Base-by-base conservation (phyloP, 202 grass and related monocot genomes). In the Cymbopogon flexuosus region DNA sequence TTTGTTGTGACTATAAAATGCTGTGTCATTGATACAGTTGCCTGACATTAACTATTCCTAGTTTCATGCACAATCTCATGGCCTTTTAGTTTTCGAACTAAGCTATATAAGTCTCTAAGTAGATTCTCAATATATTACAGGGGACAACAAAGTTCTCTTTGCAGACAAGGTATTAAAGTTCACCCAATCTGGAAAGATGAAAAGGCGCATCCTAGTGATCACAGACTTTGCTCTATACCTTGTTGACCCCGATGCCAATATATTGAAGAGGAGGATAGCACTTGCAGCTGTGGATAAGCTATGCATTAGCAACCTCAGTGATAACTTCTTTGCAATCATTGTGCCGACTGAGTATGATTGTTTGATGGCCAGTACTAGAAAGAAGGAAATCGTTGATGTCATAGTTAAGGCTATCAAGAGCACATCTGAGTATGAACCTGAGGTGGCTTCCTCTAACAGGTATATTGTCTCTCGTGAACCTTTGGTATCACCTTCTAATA, bases 141-240 rank as follows among this genome's bases (percentile, higher is more conserved):
- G 96, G 46, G 96, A 99, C 81, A 91, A 78, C 45, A 90, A 88
- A 79, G 88, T 99, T 83, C 57, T 99, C 46, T 99, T 93, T 91
- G 92, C 92, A 6, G 96, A 99, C 77, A 93, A 88, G 46, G 81
- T 99, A 54, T 76, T 96, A 23, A 96, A 89, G 70, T 86, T 99
- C 47, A 96, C 87, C 35, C 88, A 90, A 40, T 90, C 96, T 43
- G 96, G 96, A 79, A 99, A 96, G 75, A 93, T 96, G 92, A 96
- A 96, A 84, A 90, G 86, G 22, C 83, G 85, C 66, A 90, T 96
- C 37, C 72, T 99, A 39, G 82, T 96, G 54, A 90, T 99, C 71
- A 99, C 96, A 1, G 90, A 99, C 72, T 96, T 88, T 73, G 92
- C 96, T 65, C 74, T 99, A n/a, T 99, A 93, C 75, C 77, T 99